A percentile compares a stretch with the other conserved stretches of the same genome.
Evolutionary conservation across 2,329 filamentous ascomycete genomes (phyloP).

Genomic region (Lecanoromycetidae sp.): DNA sequence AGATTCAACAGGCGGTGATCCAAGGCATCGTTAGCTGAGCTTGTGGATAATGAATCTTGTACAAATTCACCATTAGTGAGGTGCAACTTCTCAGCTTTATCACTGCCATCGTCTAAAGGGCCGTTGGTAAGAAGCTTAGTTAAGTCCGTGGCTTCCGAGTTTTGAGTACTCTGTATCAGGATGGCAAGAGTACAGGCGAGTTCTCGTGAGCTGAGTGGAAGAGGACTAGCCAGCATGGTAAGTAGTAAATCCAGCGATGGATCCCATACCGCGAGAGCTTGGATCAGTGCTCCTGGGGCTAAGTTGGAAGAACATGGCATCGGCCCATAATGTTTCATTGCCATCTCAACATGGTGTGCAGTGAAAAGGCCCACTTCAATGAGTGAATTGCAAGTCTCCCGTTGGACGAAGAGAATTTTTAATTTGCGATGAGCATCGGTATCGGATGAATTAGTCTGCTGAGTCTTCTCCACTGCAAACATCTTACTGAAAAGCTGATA

Average conservation of each 20-base stretch:
- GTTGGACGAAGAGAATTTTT: slow-evolving; percentile 28
- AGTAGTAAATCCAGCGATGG: slow-evolving; percentile 29
- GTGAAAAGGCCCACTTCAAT: slow-evolving; percentile 29
- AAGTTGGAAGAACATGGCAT: slow-evolving; percentile 19
- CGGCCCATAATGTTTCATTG: slow-evolving; percentile 7
- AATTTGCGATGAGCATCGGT: slow-evolving; percentile 18
- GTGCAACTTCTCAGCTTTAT: background rate
- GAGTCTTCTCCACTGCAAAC: slow-evolving; percentile 13
- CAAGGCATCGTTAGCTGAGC: background rate
- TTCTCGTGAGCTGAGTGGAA: slow-evolving; percentile 28
- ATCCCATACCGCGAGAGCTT: slow-evolving; percentile 30
- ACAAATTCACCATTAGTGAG: background rate
- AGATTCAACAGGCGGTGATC: slow-evolving; percentile 23
- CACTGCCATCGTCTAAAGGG: background rate
- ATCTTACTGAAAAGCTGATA: slow-evolving; percentile 19
- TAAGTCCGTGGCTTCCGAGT: background rate
- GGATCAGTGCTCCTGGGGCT: slow-evolving; percentile 28
- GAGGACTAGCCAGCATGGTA: slow-evolving; percentile 27
- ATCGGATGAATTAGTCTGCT: background rate
- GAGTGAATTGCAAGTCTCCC: slow-evolving; percentile 31
- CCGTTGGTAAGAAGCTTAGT: background rate
- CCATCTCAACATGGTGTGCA: slow-evolving; percentile 28
- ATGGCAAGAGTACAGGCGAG: slow-evolving; percentile 27
- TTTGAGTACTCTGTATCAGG: background rate
- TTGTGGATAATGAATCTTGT: background rate